A percentile compares a stretch with the other conserved stretches of the same genome.
Conservation (phyloP, 1,139 yeast species). For the Kodamaea sp. region DNA sequence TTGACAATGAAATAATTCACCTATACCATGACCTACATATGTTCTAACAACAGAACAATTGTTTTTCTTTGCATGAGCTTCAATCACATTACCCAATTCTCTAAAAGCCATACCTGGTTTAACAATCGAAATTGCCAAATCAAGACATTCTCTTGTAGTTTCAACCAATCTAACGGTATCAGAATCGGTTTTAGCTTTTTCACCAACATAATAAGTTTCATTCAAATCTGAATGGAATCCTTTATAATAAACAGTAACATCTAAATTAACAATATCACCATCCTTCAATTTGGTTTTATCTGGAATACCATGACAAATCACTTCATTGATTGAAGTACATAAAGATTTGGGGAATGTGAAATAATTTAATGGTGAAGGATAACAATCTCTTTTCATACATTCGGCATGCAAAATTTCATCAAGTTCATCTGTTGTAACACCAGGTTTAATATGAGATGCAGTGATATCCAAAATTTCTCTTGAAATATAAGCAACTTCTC, state of each 20-base stretch:
- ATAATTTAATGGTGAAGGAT: slow-evolving; percentile 95
- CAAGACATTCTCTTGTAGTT: slow-evolving; percentile 87
- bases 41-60: slow-evolving; percentile 84
- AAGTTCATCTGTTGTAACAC: slow-evolving; percentile 89
- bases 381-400: slow-evolving; percentile 82
- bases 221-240: slow-evolving; percentile 95
- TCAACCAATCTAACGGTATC: slow-evolving; percentile 87
- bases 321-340: slow-evolving; percentile 92
- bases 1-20: slow-evolving; percentile 81
- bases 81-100: slow-evolving; percentile 83
- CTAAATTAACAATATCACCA: slow-evolving; percentile 93
- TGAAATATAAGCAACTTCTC: slow-evolving; percentile 70
- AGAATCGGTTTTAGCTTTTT: slow-evolving; percentile 68
- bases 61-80: slow-evolving; percentile 77
- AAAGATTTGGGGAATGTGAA: slow-evolving; percentile 90
- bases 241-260: slow-evolving; percentile 76
- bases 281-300: slow-evolving; percentile 82
- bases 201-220: slow-evolving; percentile 97
- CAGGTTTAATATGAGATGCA: slow-evolving; percentile 79
- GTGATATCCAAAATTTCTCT: slow-evolving; percentile 86
- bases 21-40: slow-evolving; percentile 94
- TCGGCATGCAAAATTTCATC: slow-evolving; percentile 86
- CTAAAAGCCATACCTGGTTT: slow-evolving; percentile 93
- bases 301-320: slow-evolving; percentile 96
- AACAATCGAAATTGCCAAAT: slow-evolving; percentile 74